Base-by-base conservation (phyloP, 306 rosid genomes). In the Begonia masoniana region DNA sequence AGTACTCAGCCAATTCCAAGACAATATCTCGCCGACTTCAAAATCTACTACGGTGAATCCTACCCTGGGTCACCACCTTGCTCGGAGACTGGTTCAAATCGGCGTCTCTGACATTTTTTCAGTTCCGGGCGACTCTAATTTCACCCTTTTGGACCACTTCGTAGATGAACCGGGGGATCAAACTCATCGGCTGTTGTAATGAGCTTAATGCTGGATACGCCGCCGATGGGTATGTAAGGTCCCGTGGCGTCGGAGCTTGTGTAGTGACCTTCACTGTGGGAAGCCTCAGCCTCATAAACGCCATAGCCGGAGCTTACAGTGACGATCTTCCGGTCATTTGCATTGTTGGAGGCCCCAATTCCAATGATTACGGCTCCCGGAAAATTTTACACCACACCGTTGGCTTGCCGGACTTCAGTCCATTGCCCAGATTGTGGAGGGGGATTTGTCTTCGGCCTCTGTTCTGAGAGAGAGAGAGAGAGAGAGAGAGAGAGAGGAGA, bases 181-280 rank as follows among this genome's bases (percentile, higher is more conserved):
- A 72, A 47, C 31, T 71, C 15, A 5, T 91, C 8, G 99, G 99
- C 14, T 91, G 96, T 66, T 91, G 99, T 51, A 86, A 78, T 58
- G 99, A 91, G 69, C 92, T 91, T 47, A 86, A 86, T 60, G 92
- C 99, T 0, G 99, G 94, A 0, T 91, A 91, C 50, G 99, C 99
- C 0, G 96, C 99, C 0, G 99, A 91, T 23, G 99, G 99, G 3
- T 86, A 78, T 31, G 94, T 96, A 0, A 66, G 99, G 2, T 67
- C 82, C 0, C 88, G 94, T 0, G 99, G 99, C 10, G 96, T 91
- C 9, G 94, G 99, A 0, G 94, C 99, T 1, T 91, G 99, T 11
- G 99, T 67, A 0, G 99, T 91, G 0, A 86, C 96, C 0, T 91
- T 91, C 72, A 73, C 80, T 0, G 99, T 91, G 0, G 99, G 99